Evolutionary conservation across 1,139 yeast species (phyloP).

Genomic region (Debaryomyces sp.): DNA sequence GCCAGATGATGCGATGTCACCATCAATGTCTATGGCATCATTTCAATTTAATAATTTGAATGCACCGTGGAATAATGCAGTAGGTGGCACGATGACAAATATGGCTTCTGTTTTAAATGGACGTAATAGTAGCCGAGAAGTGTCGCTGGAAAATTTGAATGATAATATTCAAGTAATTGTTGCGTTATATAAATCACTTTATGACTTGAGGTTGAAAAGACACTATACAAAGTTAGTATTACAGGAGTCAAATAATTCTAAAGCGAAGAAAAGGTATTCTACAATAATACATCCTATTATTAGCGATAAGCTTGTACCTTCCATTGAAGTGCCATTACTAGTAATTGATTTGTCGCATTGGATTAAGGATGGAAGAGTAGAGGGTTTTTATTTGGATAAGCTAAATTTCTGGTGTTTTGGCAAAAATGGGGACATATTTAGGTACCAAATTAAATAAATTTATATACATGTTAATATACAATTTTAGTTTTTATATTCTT

Average conservation of each 20-base stretch:
- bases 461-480: not conserved
- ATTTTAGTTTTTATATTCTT: not conserved
- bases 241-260: slow-evolving; percentile 11
- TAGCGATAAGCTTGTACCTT: slow-evolving; percentile 43
- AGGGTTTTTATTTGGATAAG: slow-evolving; percentile 43
- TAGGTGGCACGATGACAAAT: slow-evolving; percentile 12
- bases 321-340: slow-evolving; percentile 41
- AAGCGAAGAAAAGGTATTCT: slow-evolving; percentile 18
- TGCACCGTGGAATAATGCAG: slow-evolving; percentile 6
- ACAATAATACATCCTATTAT: slow-evolving; percentile 42
- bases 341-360: slow-evolving; percentile 37
- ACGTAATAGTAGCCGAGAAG: slow-evolving; percentile 2
- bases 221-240: slow-evolving; percentile 22
- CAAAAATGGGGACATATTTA: slow-evolving; percentile 55
- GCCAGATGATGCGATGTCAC: slow-evolving; percentile 13
- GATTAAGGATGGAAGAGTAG: slow-evolving; percentile 45
- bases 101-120: slow-evolving; percentile 16
- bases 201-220: slow-evolving; percentile 36
- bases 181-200: slow-evolving; percentile 38
- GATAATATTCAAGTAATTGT: slow-evolving; percentile 27
- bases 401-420: slow-evolving; percentile 53
- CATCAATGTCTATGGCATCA: slow-evolving; percentile 8
- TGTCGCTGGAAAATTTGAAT: slow-evolving; percentile 1
- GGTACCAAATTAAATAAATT: slow-evolving; percentile 20
- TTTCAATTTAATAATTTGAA: slow-evolving; percentile 6